phyloP scores from a whole-genome alignment of 2,329 filamentous ascomycete species.

The Mollisiaceae sp. region DNA sequence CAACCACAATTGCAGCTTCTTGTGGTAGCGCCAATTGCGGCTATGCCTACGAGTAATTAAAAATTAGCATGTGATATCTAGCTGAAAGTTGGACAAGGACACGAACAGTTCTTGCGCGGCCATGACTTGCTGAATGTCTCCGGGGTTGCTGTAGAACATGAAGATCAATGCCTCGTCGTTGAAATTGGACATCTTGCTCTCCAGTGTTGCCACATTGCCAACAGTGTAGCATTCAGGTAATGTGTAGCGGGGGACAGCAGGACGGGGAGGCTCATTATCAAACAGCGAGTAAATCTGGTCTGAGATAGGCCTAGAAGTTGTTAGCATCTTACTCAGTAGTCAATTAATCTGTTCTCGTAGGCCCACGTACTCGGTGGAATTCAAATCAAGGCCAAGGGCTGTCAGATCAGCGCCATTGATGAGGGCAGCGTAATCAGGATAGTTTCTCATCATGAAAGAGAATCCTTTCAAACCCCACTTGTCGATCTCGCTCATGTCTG shows the following conservation, averaged over 20 bases:
- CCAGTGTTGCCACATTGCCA: slow-evolving; percentile 67
- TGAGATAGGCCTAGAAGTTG: slow-evolving; percentile 50
- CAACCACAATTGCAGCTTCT: slow-evolving; percentile 68
- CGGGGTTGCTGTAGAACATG: slow-evolving; percentile 72
- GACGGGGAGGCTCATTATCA: slow-evolving; percentile 63
- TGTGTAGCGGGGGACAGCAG: slow-evolving; percentile 60
- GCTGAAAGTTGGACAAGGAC: not conserved
- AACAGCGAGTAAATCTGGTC: slow-evolving; percentile 66
- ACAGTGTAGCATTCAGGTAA: slow-evolving; percentile 71
- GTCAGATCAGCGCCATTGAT: slow-evolving; percentile 64
- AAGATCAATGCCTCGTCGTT: slow-evolving; percentile 73
- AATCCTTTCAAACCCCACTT: slow-evolving; percentile 70
- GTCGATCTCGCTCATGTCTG: slow-evolving; percentile 65
- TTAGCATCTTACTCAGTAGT: slow-evolving; percentile 18
- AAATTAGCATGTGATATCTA: not conserved
- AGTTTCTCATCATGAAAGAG: slow-evolving; percentile 63
- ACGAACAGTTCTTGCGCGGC: slow-evolving; percentile 67
- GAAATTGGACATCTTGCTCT: slow-evolving; percentile 69
- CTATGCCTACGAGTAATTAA: slow-evolving; percentile 53
- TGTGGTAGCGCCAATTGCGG: slow-evolving; percentile 72
- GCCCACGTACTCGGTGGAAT: slow-evolving; percentile 58
- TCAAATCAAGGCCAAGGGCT: slow-evolving; percentile 62
- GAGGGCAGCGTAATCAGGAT: slow-evolving; percentile 65
- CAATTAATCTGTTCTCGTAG: not conserved
- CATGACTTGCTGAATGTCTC: slow-evolving; percentile 66